These are phyloP conservation scores for Cynara cardunculus DNA, from an alignment of 129 eudicot species.

Conservation along the genomic window DNA sequence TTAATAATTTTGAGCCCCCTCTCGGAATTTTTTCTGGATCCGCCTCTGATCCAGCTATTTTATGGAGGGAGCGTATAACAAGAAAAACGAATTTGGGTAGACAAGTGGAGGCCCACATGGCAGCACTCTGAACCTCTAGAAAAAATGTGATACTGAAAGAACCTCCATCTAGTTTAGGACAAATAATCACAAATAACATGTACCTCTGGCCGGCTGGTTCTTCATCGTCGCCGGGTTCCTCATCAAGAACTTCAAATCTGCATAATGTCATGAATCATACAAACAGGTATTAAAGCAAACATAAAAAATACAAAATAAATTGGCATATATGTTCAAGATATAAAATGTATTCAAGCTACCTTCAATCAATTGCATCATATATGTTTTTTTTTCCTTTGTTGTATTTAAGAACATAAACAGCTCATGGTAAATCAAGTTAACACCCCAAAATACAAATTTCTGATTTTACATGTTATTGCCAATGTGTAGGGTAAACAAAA, in stretches of 20 bases:
- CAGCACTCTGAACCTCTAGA: too few species aligned
- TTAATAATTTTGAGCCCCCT: background rate
- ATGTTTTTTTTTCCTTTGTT: background rate
- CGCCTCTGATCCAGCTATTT: background rate
- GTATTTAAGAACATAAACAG: background rate
- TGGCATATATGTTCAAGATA: constrained; percentile 3
- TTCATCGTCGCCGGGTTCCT: constrained; percentile 97
- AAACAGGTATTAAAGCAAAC: constrained; percentile 1
- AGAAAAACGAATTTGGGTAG: background rate
- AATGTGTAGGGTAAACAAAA: background rate
- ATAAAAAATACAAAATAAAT: background rate
- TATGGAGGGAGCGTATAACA: background rate
- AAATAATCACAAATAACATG: background rate
- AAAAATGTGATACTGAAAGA: background rate
- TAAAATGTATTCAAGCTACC: background rate
- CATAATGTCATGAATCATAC: background rate
- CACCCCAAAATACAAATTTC: background rate
- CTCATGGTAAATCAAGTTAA: background rate
- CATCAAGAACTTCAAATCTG: constrained; percentile 97
- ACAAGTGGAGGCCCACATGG: background rate
- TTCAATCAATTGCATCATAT: background rate
- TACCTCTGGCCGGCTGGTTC: constrained; percentile 89
- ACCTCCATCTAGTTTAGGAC: background rate
- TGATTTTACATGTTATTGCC: background rate
- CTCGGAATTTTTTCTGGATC: too few species aligned